Evolutionary conservation across 805 yeast species (phyloP), one percentile per base, ranked within the genome.

Genomic region (Candida corydali): DNA sequence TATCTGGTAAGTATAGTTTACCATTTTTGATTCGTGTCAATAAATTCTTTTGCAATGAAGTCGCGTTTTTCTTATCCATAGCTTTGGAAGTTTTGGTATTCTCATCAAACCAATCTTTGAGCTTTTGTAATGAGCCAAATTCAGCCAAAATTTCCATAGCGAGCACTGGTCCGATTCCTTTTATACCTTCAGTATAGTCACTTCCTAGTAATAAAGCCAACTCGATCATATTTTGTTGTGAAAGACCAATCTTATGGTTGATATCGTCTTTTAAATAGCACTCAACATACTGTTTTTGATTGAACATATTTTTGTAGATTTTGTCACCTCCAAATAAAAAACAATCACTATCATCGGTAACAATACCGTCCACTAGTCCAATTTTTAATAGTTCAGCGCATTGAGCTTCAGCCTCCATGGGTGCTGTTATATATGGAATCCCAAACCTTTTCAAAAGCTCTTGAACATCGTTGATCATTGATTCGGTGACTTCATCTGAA

Each of bases 371-470:
- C 3, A 91, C 96, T 14, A 93, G 64, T 0, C 74, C 76, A 16
- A 88, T 57, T n/a, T 59, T 52, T 26, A 78, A 58, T 5, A 93
- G 61, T 45, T 82, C 86, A 0, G 96, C 96, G 62, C 99, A 93
- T 52, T 93, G 98, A 0, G 98, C 98, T 62, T 93, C 99, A 1
- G 98, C 98, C 60, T 93, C 99, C 89, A 87, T 87, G 1, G 98
- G 99, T 0, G 98, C 97, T 0, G 95, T 86, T 8, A 93, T 74
- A 47, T 78, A 93, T 0, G 99, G 99, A 4, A 93, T 84, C 1
- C 98, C 98, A 67, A 93, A 93, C 37, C 91, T 61, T 19, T 83
- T 75, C 7, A 93, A 65, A 28, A 93, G 65, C 44, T 88, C 96
- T 59, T 93, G 96, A 14, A 95, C 93, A 53, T 93, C 98, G 26